Base-by-base conservation (phyloP, 2,329 filamentous ascomycete species). In the Talaromyces pinophilus region DNA sequence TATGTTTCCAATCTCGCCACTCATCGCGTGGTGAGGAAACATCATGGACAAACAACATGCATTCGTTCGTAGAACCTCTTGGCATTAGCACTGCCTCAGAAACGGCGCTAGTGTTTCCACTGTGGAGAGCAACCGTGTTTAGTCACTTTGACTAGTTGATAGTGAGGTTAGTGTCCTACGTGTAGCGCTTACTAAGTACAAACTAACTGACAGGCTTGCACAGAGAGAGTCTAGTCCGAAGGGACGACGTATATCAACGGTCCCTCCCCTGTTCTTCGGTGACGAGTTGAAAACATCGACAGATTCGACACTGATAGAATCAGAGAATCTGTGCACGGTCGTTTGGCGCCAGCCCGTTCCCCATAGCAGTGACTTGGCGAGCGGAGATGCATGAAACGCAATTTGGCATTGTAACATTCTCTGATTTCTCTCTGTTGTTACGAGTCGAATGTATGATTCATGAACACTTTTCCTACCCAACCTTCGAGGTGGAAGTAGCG, bases 81-180 rank as follows among this genome's bases (percentile, higher is more conserved):
- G 54, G 54, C 54, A 62, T 48, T 40, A 46, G 46, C 59, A 44
- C 59, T 46, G 59, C 59, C 59, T 62, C 59, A 62, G 38, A 46
- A 42, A 42, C 13, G 2, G 46, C 40, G 59, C 59, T 62, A 44
- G 40, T 62, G 33, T 57, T 57, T 57, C 54, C 54, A 38, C 54
- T 8, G 54, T 57, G 54, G 54, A 6, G 25, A 63, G 3, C 19
- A 40, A n/a, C 35, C 46, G 33, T 50, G 30, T 33, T 50, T 54
- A 54, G 50, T 33, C 13, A 1, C 10, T 28, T 13, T 33, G 25
- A 10, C 42, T 46, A 46, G 17, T 1, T 10, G 3, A 2, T 46
- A 25, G 11, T 5, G 48, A 30, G 48, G 48, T 22, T 50, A 28
- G 48, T 15, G 48, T 50, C 48, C 50, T 54, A 8, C 22, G 25